Percentiles rank a stretch among this genome's conserved stretches.
Conservation (phyloP, 352 stramenopile species). For the Discostella stelligera region DNA sequence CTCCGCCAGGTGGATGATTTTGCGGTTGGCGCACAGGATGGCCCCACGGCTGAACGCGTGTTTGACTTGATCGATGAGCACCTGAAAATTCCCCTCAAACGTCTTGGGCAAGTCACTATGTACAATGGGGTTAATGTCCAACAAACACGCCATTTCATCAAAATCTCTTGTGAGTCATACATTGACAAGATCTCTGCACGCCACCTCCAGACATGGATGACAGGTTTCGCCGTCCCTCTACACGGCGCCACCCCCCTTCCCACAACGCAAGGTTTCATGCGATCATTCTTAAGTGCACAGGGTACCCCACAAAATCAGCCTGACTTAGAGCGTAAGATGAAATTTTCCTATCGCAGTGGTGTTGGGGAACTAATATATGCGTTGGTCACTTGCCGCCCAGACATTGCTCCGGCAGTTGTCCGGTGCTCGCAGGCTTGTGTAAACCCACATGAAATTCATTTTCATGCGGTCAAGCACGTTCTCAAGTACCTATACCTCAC, state of each 20-base stretch:
- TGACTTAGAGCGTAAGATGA: background rate
- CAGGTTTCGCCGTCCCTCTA: background rate
- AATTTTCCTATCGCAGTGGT: background rate
- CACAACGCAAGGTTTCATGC: background rate
- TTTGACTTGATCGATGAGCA: conserved; percentile 5
- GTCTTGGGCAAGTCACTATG: conserved; percentile 14
- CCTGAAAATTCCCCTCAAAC: conserved; percentile 23
- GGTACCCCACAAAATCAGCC: background rate
- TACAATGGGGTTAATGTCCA: conserved; percentile 36
- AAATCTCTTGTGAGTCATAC: background rate
- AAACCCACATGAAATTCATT: background rate
- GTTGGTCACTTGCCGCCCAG: no score
- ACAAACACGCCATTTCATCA: background rate
- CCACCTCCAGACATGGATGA: conserved; percentile 1
- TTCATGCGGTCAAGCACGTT: no score
- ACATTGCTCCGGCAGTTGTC: background rate
- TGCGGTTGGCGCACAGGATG: conserved; percentile 3
- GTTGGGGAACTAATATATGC: background rate
- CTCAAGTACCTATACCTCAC: no score
- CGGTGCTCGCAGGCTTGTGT: conserved; percentile 1
- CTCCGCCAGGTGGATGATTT: conserved; percentile 51
- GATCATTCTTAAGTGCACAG: background rate
- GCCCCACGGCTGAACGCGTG: background rate
- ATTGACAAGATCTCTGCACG: background rate
- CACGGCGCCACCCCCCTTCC: background rate